These are phyloP conservation scores for Achaetomiella virescens DNA, from an alignment of 495 filamentous ascomycete genomes.

Conservation along the genomic window DNA sequence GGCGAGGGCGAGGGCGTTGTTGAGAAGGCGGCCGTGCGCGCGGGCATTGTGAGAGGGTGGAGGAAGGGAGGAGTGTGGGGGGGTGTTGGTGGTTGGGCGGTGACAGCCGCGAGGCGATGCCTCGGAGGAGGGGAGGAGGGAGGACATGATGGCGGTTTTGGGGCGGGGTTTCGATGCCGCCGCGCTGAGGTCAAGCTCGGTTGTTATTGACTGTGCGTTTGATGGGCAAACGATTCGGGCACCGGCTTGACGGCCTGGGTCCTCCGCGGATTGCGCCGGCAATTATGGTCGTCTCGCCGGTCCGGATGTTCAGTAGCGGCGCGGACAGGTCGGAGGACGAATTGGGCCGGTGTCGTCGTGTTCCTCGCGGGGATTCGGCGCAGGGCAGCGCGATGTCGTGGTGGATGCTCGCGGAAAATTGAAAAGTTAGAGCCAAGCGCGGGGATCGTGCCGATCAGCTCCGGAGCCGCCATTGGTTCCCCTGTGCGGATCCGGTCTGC, in stretches of 20 bases:
- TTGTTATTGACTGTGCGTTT: not conserved
- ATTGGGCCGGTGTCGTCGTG: slow-evolving; percentile 2
- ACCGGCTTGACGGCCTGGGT: not conserved
- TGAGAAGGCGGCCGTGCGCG: slow-evolving; percentile 8
- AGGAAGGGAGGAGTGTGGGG: not conserved
- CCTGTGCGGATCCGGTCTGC: not conserved
- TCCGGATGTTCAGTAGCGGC: not conserved
- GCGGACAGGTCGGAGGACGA: not conserved
- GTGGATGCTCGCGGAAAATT: slow-evolving; percentile 8
- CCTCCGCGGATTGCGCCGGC: not conserved
- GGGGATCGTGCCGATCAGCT: slow-evolving; percentile 3
- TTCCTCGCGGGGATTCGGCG: slow-evolving; percentile 1
- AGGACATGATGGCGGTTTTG: slow-evolving; percentile 17
- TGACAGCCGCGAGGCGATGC: slow-evolving; percentile 25
- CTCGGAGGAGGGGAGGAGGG: slow-evolving; percentile 20
- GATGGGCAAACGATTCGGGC: not conserved
- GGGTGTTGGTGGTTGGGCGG: slow-evolving; percentile 10
- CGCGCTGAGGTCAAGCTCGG: not conserved
- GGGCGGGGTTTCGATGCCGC: not conserved
- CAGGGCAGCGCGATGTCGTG: not conserved
- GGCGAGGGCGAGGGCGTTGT: slow-evolving; percentile 9
- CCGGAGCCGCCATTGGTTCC: slow-evolving; percentile 4
- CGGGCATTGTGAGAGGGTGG: slow-evolving; percentile 7
- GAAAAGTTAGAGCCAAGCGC: slow-evolving; percentile 6
- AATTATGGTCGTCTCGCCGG: not conserved